Evolutionary conservation across 345 rosid species (phyloP).

Genomic region (Brassica rapa): DNA sequence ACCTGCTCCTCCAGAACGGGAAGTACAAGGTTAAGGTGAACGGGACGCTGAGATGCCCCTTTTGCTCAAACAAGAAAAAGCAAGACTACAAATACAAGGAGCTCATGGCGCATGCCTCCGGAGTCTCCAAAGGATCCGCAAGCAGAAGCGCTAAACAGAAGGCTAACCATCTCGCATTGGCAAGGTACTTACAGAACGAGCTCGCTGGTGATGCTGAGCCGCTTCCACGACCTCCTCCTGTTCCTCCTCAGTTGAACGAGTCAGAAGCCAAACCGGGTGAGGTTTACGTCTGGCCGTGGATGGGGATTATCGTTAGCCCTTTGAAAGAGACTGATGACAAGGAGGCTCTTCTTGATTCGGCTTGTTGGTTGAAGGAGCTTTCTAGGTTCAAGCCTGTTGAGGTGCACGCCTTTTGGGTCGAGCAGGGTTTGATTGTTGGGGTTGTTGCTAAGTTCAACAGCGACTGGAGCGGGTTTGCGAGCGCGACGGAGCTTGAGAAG

Average conservation of each 20-base stretch:
- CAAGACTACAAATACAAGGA: slow-evolving; percentile 83
- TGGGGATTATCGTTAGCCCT: slow-evolving; percentile 62
- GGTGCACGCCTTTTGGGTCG: slow-evolving; percentile 55
- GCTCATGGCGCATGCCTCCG: slow-evolving; percentile 74
- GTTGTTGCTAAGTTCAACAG: slow-evolving; percentile 59
- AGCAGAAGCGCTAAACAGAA: slow-evolving; percentile 71
- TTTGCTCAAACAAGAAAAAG: slow-evolving; percentile 84
- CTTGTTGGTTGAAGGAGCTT: slow-evolving; percentile 63
- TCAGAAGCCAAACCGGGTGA: slow-evolving; percentile 43
- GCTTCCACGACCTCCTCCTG: slow-evolving; percentile 32
- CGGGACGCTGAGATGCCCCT: slow-evolving; percentile 76
- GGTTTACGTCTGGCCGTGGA: slow-evolving; percentile 81
- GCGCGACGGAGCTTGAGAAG: slow-evolving; percentile 66
- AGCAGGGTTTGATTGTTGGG: slow-evolving; percentile 39
- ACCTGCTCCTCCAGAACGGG: slow-evolving; percentile 49
- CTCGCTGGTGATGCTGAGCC: slow-evolving; percentile 54
- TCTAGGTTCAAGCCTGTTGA: slow-evolving; percentile 57
- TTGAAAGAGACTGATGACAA: slow-evolving; percentile 39
- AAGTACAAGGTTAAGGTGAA: slow-evolving; percentile 62
- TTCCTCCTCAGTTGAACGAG: slow-evolving; percentile 22
- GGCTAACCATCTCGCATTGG: slow-evolving; percentile 83
- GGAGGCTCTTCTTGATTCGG: slow-evolving; percentile 40
- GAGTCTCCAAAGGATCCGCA: slow-evolving; percentile 80
- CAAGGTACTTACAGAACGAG: slow-evolving; percentile 63
- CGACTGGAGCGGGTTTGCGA: slow-evolving; percentile 66